These are phyloP conservation scores for Spathaspora girioi DNA, from an alignment of 805 yeast genomes.

Conservation along the genomic window DNA sequence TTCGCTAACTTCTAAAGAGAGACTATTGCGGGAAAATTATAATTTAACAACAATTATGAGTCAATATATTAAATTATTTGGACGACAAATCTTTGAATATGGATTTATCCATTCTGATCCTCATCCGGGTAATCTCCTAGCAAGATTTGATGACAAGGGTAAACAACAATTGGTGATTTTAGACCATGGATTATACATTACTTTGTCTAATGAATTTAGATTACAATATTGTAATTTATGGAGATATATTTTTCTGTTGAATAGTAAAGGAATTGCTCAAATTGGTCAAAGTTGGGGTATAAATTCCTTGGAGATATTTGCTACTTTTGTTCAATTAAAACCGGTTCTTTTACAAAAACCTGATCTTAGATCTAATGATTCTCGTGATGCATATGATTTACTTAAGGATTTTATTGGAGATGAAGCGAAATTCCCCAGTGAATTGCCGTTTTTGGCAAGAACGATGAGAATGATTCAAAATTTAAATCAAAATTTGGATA, in stretches of 20 bases:
- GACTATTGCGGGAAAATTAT: slow-evolving; percentile 36
- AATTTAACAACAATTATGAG: slow-evolving; percentile 42
- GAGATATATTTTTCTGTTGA: slow-evolving; percentile 55
- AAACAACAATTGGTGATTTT: slow-evolving; percentile 60
- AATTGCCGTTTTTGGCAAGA: slow-evolving; percentile 61
- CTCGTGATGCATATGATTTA: slow-evolving; percentile 41
- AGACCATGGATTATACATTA: slow-evolving; percentile 73
- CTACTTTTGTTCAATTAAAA: slow-evolving; percentile 50
- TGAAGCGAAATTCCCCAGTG: slow-evolving; percentile 62
- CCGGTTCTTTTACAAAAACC: slow-evolving; percentile 30
- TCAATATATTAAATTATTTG: slow-evolving; percentile 48
- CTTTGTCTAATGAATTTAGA: slow-evolving; percentile 48
- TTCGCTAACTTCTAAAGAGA: slow-evolving; percentile 45
- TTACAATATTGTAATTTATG: slow-evolving; percentile 59
- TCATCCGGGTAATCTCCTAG: slow-evolving; percentile 75
- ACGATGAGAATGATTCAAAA: slow-evolving; percentile 75
- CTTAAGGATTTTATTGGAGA: slow-evolving; percentile 57
- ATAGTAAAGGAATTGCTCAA: slow-evolving; percentile 42
- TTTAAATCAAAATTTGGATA: slow-evolving; percentile 58
- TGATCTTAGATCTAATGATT: slow-evolving; percentile 16
- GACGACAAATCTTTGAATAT: slow-evolving; percentile 60
- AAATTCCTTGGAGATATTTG: slow-evolving; percentile 58
- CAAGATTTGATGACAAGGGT: slow-evolving; percentile 34
- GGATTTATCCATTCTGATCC: slow-evolving; percentile 75
- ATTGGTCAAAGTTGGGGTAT: slow-evolving; percentile 68